Evolutionary conservation across 2,329 filamentous ascomycete genomes (phyloP), one percentile per base, ranked within the genome.

Genomic region (Trichoderma arundinaceum): DNA sequence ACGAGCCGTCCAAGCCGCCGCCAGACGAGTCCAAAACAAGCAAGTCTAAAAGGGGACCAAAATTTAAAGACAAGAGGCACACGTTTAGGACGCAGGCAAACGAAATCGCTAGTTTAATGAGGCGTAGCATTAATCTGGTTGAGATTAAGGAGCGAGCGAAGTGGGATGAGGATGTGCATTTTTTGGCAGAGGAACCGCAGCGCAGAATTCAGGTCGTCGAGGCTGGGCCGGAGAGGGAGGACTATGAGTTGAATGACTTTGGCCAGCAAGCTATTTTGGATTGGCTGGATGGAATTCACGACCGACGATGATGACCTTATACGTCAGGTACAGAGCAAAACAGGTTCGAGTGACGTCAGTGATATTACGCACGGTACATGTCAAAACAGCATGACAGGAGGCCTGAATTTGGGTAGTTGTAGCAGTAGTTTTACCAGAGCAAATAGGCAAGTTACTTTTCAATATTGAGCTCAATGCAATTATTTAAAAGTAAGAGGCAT

Each of bases 31-130:
- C n/a, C 1, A 52, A 52, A 15, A 19, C 33, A 1, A 22, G 8
- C 1, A 10, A 39, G 10, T 28, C 10, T 48, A 12, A 33, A 17
- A 43, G n/a, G 13, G 15, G 22, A 9, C 8, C 8, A 1, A 60
- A 32, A 15, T 1, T 7, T 12, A 15, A 8, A 17, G 44, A 46
- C 7, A 22, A 35, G 5, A 35, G 35, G 35, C 82, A 86, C 72
- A 81, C 73, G 13, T 83, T 85, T 64, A 71, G 74, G 44, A 68
- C 73, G 1, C 84, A 86, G 72, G 82, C 84, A 0, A 61, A 70
- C 2, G 81, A 84, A 71, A 72, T 87, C n/a, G 78, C 77, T 0
- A 71, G 73, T 15, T 70, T 83, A 66, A 85, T 86, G 82, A 77
- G 79, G 41, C 77, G 79, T 49, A 85, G 84, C 69, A 70, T 86